Conservation (phyloP, 2,329 filamentous ascomycete species). For the Fusarium sp. region DNA sequence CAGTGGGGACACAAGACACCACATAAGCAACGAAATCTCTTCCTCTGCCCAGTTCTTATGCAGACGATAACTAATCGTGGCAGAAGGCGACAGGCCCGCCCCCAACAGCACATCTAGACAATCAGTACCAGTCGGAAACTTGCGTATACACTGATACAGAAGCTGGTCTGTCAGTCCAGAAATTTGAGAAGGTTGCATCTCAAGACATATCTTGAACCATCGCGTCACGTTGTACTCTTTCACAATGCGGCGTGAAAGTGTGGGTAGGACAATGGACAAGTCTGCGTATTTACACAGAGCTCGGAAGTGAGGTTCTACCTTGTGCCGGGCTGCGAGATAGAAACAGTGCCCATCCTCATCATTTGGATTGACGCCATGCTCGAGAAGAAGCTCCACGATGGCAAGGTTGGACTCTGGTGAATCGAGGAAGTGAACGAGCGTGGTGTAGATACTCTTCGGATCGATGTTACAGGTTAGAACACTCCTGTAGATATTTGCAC, state of each 20-base stretch:
- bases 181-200: neutral
- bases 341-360: constrained; percentile 3
- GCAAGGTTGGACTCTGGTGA: neutral
- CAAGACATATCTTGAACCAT: neutral
- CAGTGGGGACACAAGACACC: neutral
- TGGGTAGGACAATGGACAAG: neutral
- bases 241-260: neutral
- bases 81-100: neutral
- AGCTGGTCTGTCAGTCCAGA: neutral
- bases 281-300: constrained; percentile 1
- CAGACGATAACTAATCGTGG: neutral
- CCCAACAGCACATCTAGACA: neutral
- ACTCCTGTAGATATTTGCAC: neutral
- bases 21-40: neutral
- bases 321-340: neutral
- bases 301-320: neutral
- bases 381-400: neutral
- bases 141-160: constrained; percentile 12
- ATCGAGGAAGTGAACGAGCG: neutral
- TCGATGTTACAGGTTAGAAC: neutral
- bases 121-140: neutral
- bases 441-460: neutral
- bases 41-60: neutral
- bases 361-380: constrained; percentile 9
- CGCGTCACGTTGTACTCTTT: neutral